Percentiles rank a stretch among this genome's conserved stretches.
Evolutionary conservation across 2,329 filamentous ascomycete genomes (phyloP).

Genomic region (Fusarium foetens): DNA sequence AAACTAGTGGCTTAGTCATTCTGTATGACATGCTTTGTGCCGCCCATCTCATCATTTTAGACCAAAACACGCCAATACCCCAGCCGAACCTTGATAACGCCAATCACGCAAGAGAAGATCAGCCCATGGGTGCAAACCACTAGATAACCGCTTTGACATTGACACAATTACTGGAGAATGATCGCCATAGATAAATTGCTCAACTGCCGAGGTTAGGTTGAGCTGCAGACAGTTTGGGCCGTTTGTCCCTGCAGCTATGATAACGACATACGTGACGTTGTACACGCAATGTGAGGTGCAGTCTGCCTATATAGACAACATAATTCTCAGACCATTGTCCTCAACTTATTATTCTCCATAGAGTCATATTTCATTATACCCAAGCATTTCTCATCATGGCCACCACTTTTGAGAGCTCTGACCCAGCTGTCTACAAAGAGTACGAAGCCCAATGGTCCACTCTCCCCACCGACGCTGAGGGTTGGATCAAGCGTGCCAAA

Average conservation of each 20-base stretch:
- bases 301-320: neutral
- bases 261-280: neutral
- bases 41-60: neutral
- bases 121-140: neutral
- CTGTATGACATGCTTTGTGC: neutral
- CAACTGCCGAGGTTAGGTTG: neutral
- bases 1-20: neutral
- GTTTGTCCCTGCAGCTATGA: neutral
- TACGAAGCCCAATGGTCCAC: slow-evolving; percentile 51
- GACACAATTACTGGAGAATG: neutral
- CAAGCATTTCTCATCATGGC: neutral
- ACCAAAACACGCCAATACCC: neutral
- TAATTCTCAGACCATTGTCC: rapidly evolving
- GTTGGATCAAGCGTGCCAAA: slow-evolving; percentile 51
- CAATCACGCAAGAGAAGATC: neutral
- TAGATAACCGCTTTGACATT: neutral
- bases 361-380: neutral
- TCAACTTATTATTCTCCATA: rapidly evolving
- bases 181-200: neutral
- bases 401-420: slow-evolving; percentile 39
- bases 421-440: slow-evolving; percentile 52
- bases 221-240: neutral
- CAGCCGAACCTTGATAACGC: neutral
- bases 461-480: slow-evolving; percentile 45
- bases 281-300: neutral